phyloP scores from a whole-genome alignment of 2,329 filamentous ascomycete species.

The Lachnellula willkommii region DNA sequence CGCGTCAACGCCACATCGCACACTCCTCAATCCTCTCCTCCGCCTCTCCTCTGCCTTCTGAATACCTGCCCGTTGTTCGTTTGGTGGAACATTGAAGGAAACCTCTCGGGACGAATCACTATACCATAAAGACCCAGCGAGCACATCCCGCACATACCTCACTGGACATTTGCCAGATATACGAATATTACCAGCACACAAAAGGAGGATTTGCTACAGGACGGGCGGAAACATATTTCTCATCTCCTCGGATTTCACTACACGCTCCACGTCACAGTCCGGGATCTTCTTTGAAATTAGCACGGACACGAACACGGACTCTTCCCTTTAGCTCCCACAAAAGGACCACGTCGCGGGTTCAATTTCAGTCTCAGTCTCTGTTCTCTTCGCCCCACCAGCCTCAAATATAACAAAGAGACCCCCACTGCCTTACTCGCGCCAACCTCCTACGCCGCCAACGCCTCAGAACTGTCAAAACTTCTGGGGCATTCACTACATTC shows the following conservation, averaged over 20 bases:
- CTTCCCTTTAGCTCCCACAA: background rate
- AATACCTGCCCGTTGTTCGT: background rate
- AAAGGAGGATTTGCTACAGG: background rate
- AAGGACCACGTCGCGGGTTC: background rate
- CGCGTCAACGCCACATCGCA: background rate
- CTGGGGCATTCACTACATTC: slow-evolving; percentile 6
- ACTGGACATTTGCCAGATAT: background rate
- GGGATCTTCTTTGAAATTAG: background rate
- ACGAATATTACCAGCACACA: background rate
- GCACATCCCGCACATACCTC: background rate
- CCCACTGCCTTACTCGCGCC: background rate
- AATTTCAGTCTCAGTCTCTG: background rate
- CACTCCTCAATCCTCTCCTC: background rate
- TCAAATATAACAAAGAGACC: background rate
- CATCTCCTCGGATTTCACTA: background rate
- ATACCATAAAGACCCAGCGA: background rate
- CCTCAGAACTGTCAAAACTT: background rate
- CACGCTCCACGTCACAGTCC: background rate
- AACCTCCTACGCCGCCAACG: background rate
- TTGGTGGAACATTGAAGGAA: background rate
- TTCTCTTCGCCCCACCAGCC: background rate
- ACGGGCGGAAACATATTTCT: background rate
- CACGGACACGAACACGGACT: background rate
- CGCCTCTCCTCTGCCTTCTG: background rate
- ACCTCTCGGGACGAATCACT: background rate